These are phyloP conservation scores for Pichia inconspicua DNA, from an alignment of 1,139 yeast genomes.

Conservation along the genomic window DNA sequence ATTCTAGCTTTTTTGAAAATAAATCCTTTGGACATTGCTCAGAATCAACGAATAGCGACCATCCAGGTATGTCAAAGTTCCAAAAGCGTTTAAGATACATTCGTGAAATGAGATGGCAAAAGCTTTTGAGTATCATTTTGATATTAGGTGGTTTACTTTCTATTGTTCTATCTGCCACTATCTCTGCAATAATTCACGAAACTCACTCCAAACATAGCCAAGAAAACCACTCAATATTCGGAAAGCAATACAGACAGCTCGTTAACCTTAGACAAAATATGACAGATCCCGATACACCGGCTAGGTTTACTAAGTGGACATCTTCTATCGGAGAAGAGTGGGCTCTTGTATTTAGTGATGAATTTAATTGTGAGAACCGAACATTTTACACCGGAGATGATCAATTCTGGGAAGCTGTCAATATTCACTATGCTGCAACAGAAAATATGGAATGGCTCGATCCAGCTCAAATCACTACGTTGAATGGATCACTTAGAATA, in stretches of 20 bases:
- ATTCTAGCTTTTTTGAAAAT: background rate
- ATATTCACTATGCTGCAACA: slow-evolving; percentile 53
- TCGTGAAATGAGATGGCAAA: background rate
- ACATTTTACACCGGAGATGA: slow-evolving; percentile 58
- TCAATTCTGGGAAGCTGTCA: slow-evolving; percentile 54
- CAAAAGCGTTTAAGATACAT: background rate
- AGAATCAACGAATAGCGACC: background rate
- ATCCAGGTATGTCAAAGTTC: background rate
- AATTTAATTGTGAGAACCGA: slow-evolving; percentile 52
- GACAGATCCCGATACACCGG: slow-evolving; percentile 71
- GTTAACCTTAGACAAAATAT: background rate
- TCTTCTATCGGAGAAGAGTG: slow-evolving; percentile 41
- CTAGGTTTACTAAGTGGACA: background rate
- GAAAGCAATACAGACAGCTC: slow-evolving; percentile 1
- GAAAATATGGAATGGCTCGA: slow-evolving; percentile 60
- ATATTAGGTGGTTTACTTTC: background rate
- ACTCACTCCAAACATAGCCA: background rate
- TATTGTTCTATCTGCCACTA: slow-evolving; percentile 2
- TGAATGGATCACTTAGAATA: slow-evolving; percentile 40
- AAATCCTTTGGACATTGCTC: background rate
- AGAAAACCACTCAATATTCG: background rate
- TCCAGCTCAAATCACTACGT: slow-evolving; percentile 53
- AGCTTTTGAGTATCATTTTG: background rate
- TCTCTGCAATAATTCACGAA: background rate
- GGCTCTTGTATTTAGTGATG: slow-evolving; percentile 51